Evolutionary conservation across 2,329 filamentous ascomycete genomes (phyloP).

Genomic region (Colletotrichum tamarilloi): DNA sequence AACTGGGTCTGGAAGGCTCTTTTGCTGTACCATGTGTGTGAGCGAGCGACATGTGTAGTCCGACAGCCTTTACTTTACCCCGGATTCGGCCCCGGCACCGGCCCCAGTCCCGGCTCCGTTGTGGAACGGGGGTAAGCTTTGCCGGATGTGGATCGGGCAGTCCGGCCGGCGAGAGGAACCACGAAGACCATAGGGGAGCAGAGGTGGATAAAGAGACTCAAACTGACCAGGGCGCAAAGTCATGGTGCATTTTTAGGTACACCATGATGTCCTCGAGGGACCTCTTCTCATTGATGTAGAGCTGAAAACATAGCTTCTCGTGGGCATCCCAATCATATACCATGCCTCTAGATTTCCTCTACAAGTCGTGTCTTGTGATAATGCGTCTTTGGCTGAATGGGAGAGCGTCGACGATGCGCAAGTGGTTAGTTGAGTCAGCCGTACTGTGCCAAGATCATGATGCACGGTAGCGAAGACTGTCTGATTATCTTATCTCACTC

Average conservation of each 20-base stretch:
- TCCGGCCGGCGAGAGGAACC: conserved; percentile 31
- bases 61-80: neutral
- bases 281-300: conserved; percentile 82
- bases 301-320: conserved; percentile 58
- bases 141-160: conserved; percentile 24
- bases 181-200: no score
- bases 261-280: conserved; percentile 80
- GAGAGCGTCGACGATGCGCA: conserved; percentile 6
- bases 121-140: neutral
- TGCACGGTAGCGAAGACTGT: conserved; percentile 9
- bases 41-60: neutral
- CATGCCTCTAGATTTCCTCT: conserved; percentile 46
- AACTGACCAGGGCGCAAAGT: conserved; percentile 77
- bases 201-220: no score
- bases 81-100: neutral
- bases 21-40: conserved; percentile 62
- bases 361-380: neutral
- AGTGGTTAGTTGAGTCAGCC: conserved; percentile 35
- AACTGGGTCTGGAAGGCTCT: conserved; percentile 82
- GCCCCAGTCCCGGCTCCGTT: neutral
- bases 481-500: neutral
- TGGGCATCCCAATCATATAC: conserved; percentile 60
- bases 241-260: conserved; percentile 72
- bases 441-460: conserved; percentile 7
- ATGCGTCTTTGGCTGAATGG: conserved; percentile 24